phyloP scores from a whole-genome alignment of 2,329 filamentous ascomycete species.

The Pyricularia grisea region DNA sequence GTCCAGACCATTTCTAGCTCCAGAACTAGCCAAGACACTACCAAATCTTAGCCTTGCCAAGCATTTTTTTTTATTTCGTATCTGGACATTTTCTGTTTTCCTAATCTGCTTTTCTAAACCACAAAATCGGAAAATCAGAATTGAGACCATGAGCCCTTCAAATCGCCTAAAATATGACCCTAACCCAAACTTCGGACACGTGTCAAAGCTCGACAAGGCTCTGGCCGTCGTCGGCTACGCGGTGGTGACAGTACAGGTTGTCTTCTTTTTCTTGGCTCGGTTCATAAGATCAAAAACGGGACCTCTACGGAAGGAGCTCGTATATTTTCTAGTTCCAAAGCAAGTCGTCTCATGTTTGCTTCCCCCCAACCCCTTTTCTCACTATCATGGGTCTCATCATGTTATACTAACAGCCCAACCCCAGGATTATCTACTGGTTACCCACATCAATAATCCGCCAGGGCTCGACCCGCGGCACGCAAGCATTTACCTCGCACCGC shows the following conservation, averaged over 20 bases:
- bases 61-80: background rate
- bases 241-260: background rate
- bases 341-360: background rate
- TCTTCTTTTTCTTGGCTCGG: background rate
- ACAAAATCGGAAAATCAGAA: background rate
- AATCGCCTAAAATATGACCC: background rate
- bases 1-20: background rate
- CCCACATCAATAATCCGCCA: background rate
- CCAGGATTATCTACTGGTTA: background rate
- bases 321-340: background rate
- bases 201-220: background rate
- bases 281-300: background rate
- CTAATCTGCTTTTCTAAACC: background rate
- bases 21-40: background rate
- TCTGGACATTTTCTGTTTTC: background rate
- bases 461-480: background rate
- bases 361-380: background rate
- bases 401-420: background rate
- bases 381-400: background rate
- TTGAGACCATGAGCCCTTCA: background rate
- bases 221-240: background rate
- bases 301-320: background rate
- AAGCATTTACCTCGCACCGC: background rate
- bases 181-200: background rate
- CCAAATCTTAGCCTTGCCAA: background rate